A percentile compares a stretch with the other conserved stretches of the same genome.
These are phyloP conservation scores for Rubia tinctorum DNA, from an alignment of 305 asterid species.

Conservation along the genomic window DNA sequence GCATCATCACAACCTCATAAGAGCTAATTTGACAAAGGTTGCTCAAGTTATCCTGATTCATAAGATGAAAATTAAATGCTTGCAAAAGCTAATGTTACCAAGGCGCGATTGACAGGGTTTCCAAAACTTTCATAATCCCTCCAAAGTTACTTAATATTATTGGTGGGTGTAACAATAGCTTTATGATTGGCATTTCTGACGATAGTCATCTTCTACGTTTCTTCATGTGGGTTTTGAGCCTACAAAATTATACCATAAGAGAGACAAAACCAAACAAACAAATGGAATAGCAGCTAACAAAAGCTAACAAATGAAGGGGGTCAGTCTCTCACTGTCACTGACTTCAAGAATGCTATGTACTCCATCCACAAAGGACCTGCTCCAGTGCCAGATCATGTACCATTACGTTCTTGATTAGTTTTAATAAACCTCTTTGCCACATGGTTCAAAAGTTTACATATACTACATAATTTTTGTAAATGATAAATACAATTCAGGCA, in stretches of 20 bases:
- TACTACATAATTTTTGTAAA: neutral
- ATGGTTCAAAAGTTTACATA: neutral
- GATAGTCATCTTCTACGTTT: slow-evolving; percentile 76
- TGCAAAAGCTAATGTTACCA: slow-evolving; percentile 45
- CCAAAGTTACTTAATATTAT: slow-evolving; percentile 93
- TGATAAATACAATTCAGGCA: neutral
- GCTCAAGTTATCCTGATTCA: neutral
- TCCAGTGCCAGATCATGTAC: slow-evolving; percentile 80
- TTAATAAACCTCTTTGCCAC: neutral
- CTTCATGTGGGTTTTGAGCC: slow-evolving; percentile 74
- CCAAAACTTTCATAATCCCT: slow-evolving; percentile 97
- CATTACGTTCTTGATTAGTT: slow-evolving; percentile 10
- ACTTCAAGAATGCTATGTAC: slow-evolving; percentile 75
- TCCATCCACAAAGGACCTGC: slow-evolving; percentile 98
- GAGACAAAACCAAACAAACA: slow-evolving; percentile 3
- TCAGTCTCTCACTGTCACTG: slow-evolving; percentile 66
- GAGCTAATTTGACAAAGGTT: neutral
- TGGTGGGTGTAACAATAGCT: slow-evolving; percentile 88
- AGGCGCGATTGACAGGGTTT: slow-evolving; percentile 87
- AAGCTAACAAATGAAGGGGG: slow-evolving; percentile 4
- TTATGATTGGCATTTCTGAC: slow-evolving; percentile 84
- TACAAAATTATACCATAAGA: slow-evolving; percentile 35
- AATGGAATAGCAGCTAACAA: neutral
- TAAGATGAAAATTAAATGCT: neutral
- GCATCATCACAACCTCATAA: slow-evolving; percentile 22